Base-by-base conservation (phyloP, 192 early-diverging fungal species). In the Backusella mclennaniae region DNA sequence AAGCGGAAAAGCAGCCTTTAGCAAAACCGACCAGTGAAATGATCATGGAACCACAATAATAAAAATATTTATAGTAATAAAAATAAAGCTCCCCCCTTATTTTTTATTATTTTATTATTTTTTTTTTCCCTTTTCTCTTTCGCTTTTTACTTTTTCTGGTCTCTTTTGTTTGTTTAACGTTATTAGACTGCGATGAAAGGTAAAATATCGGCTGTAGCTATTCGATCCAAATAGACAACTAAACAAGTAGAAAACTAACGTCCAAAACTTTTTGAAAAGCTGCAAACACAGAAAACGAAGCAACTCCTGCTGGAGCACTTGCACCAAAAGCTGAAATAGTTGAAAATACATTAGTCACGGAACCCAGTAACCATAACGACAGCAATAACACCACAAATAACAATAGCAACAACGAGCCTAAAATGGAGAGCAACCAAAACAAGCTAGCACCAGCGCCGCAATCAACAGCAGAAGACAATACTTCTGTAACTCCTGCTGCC, bases 221-320 rank as follows among this genome's bases (percentile, higher is more conserved):
- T 3, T 26, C 23, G 26, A 63, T 29, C 23, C 26, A 21, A 56
- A 21, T 56, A 21, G 6, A 56, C 17, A 56, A 23, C 53, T n/a
- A 56, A 2, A 21, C 12, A 63, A 23, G 1, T 26, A 56, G 19
- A 56, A 56, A 21, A 29, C 46, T 49, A 49, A 49, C 46, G 17
- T n/a, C 4, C 19, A 49, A 49, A 49, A 49, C 46, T 49, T 19
- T 49, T 49, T n/a, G 2, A 63, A 63, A 63, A 63, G 56, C 56
- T 63, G 23, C 21, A 63, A 63, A 63, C 26, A 63, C 56, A 29
- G 56, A 63, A 63, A 63, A 63, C 56, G 56, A 63, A 63, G 56
- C 56, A 29, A 63, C 56, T 63, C 56, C 56, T 63, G 56, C 26
- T 26, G 56, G 56, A 63, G 56, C 56, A 63, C 56, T 63, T 63